Percentiles rank a stretch among this genome's conserved stretches.
Conservation (phyloP, 2,329 filamentous ascomycete genomes). For the Moelleriella libera region DNA sequence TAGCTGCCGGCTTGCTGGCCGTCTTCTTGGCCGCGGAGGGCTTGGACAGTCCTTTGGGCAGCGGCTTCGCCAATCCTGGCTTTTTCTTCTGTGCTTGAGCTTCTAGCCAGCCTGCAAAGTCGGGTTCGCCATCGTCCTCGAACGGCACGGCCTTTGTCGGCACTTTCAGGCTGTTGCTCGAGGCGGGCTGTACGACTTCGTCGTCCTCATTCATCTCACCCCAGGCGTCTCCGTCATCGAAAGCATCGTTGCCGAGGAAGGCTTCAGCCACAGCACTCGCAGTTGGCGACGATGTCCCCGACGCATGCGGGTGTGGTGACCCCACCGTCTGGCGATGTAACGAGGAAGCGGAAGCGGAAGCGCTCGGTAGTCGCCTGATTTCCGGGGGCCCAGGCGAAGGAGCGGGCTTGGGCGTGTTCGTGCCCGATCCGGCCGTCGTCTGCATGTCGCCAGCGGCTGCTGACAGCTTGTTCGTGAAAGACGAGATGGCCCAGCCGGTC, state of each 20-base stretch:
- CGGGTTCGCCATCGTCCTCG: conserved; percentile 71
- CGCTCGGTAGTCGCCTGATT: conserved; percentile 22
- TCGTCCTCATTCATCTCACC: conserved; percentile 50
- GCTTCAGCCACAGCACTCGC: conserved; percentile 29
- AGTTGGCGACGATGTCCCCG: conserved; percentile 33
- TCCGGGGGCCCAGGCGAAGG: conserved; percentile 23
- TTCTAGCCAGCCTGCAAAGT: conserved; percentile 90
- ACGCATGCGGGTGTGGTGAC: conserved; percentile 31
- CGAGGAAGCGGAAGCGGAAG: conserved; percentile 44
- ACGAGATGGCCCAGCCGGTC: conserved; percentile 97
- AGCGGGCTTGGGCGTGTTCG: conserved; percentile 24
- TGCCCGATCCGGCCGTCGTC: conserved; percentile 29
- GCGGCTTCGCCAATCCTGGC: conserved; percentile 38
- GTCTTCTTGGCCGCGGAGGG: conserved; percentile 27
- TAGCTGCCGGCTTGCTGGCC: conserved; percentile 20
- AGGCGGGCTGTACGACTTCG: conserved; percentile 20
- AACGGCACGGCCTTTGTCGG: conserved; percentile 37
- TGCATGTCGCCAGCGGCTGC: conserved; percentile 79
- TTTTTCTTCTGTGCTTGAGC: conserved; percentile 79
- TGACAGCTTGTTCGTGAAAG: conserved; percentile 89
- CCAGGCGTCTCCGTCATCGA: conserved; percentile 63
- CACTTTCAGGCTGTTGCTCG: conserved; percentile 13
- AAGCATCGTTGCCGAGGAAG: conserved; percentile 40
- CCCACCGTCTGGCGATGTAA: conserved; percentile 47
- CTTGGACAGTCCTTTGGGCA: conserved; percentile 78